A percentile compares a stretch with the other conserved stretches of the same genome.
phyloP scores from a whole-genome alignment of 2,329 filamentous ascomycete genomes.

The Sphaerulina populicola region DNA sequence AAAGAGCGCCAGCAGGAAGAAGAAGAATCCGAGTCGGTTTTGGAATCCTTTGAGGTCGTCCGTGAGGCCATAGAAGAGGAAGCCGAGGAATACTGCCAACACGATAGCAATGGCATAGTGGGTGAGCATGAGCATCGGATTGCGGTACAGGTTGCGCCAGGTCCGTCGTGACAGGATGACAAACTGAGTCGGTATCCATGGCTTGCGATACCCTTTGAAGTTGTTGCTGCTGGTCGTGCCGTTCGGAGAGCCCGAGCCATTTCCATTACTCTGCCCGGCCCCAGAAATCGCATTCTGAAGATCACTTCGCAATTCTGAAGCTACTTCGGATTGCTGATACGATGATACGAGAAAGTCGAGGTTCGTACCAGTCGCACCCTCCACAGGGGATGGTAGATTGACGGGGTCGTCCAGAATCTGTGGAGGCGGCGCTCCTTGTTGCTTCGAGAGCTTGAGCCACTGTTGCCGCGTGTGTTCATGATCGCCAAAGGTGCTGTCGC shows the following conservation, averaged over 20 bases:
- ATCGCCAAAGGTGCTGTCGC: conserved; percentile 36
- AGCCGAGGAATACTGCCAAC: conserved; percentile 86
- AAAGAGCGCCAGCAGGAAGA: conserved; percentile 91
- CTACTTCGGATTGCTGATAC: conserved; percentile 71
- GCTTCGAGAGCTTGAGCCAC: conserved; percentile 54
- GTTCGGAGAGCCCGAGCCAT: conserved; percentile 42
- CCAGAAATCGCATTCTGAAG: conserved; percentile 60
- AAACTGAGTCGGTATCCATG: conserved; percentile 76
- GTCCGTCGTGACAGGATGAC: conserved; percentile 80
- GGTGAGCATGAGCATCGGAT: conserved; percentile 95
- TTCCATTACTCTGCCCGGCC: conserved; percentile 60
- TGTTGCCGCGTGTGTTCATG: conserved; percentile 44
- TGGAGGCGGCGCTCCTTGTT: conserved; percentile 42
- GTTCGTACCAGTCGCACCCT: conserved; percentile 58
- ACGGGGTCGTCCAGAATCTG: conserved; percentile 47
- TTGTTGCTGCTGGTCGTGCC: conserved; percentile 38
- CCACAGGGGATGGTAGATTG: conserved; percentile 25
- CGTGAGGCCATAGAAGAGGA: conserved; percentile 90
- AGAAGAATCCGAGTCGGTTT: conserved; percentile 92
- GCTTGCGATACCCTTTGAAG: conserved; percentile 71
- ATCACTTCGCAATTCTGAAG: conserved; percentile 64
- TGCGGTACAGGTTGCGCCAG: conserved; percentile 95
- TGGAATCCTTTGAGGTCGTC: conserved; percentile 97
- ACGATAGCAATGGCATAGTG: conserved; percentile 97
- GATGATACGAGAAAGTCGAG: conserved; percentile 71